A percentile compares a stretch with the other conserved stretches of the same genome.
phyloP scores from a whole-genome alignment of 345 rosid species.

The Mallotus nudiflorus region DNA sequence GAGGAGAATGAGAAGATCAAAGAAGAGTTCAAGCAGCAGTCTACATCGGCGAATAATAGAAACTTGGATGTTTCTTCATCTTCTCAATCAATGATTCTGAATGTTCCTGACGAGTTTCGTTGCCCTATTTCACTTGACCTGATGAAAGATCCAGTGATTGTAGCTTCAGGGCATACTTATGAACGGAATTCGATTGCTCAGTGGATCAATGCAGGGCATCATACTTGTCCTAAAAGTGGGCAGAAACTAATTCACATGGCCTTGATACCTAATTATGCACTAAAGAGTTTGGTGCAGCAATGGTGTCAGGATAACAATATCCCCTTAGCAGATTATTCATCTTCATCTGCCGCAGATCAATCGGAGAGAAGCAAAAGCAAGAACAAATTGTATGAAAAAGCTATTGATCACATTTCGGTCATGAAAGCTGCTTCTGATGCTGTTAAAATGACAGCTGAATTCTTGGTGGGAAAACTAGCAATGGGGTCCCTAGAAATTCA shows the following conservation, averaged over 20 bases:
- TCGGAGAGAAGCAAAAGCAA: slow-evolving; percentile 30
- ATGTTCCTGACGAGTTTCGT: slow-evolving; percentile 58
- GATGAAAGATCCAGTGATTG: slow-evolving; percentile 68
- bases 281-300: slow-evolving; percentile 57
- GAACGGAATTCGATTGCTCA: slow-evolving; percentile 61
- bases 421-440: slow-evolving; percentile 51
- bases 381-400: slow-evolving; percentile 30
- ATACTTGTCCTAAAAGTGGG: slow-evolving; percentile 66
- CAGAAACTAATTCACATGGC: slow-evolving; percentile 68
- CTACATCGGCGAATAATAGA: slow-evolving; percentile 10
- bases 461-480: slow-evolving; percentile 71
- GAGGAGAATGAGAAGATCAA: slow-evolving; percentile 31
- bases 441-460: slow-evolving; percentile 67
- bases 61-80: slow-evolving; percentile 38
- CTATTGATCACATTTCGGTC: slow-evolving; percentile 51
- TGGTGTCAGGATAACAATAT: slow-evolving; percentile 71
- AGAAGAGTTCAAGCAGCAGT: slow-evolving; percentile 28
- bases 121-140: slow-evolving; percentile 68
- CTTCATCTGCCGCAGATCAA: slow-evolving; percentile 34
- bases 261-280: slow-evolving; percentile 61
- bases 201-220: slow-evolving; percentile 74
- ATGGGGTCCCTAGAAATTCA: slow-evolving; percentile 59
- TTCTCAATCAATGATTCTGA: slow-evolving; percentile 35
- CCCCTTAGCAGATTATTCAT: slow-evolving; percentile 36
- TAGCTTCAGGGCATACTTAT: slow-evolving; percentile 66